Conservation (phyloP, 2,329 filamentous ascomycete species). For the Colletotrichum spaethianum region DNA sequence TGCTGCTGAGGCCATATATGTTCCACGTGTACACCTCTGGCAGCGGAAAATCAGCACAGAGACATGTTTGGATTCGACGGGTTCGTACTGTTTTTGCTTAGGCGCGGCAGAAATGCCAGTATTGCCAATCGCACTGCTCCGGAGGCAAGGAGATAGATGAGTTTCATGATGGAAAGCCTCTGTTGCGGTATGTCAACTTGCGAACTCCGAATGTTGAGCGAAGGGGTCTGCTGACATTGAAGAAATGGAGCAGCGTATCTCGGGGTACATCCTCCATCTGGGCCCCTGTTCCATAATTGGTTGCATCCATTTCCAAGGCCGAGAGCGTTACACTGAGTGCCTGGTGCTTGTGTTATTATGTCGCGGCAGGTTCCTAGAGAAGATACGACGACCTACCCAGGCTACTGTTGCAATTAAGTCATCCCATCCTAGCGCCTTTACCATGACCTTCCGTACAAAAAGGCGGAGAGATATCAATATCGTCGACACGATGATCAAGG, state of each 20-base stretch:
- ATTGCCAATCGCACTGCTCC: slow-evolving; percentile 52
- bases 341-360: slow-evolving; percentile 4
- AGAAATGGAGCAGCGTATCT: slow-evolving; percentile 21
- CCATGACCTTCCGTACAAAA: slow-evolving; percentile 22
- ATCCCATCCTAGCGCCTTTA: slow-evolving; percentile 34
- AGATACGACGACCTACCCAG: slow-evolving; percentile 13
- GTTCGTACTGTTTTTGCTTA: slow-evolving; percentile 50
- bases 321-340: slow-evolving; percentile 25
- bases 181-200: not conserved
- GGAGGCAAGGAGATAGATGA: slow-evolving; percentile 50
- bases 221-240: not conserved
- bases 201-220: too few relatives aligned
- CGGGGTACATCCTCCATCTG: slow-evolving; percentile 25
- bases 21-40: slow-evolving; percentile 21
- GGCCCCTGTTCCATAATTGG: slow-evolving; percentile 33
- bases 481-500: slow-evolving; percentile 35
- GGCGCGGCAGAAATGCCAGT: slow-evolving; percentile 52
- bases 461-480: slow-evolving; percentile 22
- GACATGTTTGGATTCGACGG: not conserved
- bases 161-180: slow-evolving; percentile 31
- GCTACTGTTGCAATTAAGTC: slow-evolving; percentile 28
- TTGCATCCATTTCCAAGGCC: slow-evolving; percentile 35
- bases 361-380: too few relatives aligned
- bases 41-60: not conserved
- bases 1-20: slow-evolving; percentile 35